Evolutionary conservation across 1,139 yeast genomes (phyloP).

Genomic region (Candida sp.): DNA sequence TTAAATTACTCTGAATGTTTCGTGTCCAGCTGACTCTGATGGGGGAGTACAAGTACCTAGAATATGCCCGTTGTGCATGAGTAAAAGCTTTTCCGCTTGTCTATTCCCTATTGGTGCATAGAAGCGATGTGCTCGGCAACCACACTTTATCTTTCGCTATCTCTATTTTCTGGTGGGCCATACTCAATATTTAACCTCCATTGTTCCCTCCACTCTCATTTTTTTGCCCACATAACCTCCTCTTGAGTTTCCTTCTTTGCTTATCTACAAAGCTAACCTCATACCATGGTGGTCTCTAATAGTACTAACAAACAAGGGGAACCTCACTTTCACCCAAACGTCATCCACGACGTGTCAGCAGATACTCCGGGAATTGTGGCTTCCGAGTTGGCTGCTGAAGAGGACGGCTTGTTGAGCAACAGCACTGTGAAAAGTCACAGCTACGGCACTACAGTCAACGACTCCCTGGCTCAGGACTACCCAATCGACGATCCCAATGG

Average conservation of each 20-base stretch:
- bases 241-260: too few relatives aligned
- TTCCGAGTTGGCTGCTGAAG: conserved; percentile 50
- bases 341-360: conserved; percentile 39
- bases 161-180: too few relatives aligned
- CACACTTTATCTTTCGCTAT: too few relatives aligned
- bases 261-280: too few relatives aligned
- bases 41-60: too few relatives aligned
- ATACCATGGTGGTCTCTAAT: not conserved
- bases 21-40: too few relatives aligned
- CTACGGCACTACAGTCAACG: conserved; percentile 12
- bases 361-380: conserved; percentile 54
- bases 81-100: too few relatives aligned
- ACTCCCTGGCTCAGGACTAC: conserved; percentile 4
- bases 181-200: too few relatives aligned
- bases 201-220: not conserved
- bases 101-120: too few relatives aligned
- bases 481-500: conserved; percentile 22
- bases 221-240: not conserved
- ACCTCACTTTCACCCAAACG: conserved; percentile 25
- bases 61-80: too few relatives aligned
- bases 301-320: not conserved
- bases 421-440: conserved; percentile 12
- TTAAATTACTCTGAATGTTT: too few relatives aligned
- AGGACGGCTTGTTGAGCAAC: conserved; percentile 24
- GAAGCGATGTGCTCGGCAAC: too few relatives aligned